Percentiles rank a stretch among this genome's conserved stretches.
Conservation (phyloP, 116 monocot genomes). For the Zostera marina region DNA sequence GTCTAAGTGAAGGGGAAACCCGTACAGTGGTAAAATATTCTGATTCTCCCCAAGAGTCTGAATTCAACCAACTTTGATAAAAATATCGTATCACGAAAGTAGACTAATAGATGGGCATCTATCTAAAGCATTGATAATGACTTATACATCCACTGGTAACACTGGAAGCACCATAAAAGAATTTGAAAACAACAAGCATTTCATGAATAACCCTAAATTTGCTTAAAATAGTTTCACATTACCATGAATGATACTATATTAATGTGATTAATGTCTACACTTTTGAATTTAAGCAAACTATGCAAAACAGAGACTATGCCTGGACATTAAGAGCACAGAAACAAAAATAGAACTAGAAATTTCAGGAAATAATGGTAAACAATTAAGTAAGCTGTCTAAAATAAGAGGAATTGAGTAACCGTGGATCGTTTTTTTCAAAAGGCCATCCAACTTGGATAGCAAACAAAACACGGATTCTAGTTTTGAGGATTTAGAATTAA, state of each 20-base stretch:
- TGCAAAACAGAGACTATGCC: constrained; percentile 44
- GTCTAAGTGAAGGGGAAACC: constrained; percentile 32
- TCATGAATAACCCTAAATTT: constrained; percentile 51
- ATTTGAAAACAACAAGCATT: constrained; percentile 44
- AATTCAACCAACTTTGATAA: constrained; percentile 66
- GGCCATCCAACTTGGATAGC: constrained; percentile 43
- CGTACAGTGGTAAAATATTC: constrained; percentile 21
- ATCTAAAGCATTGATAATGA: constrained; percentile 59
- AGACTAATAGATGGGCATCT: constrained; percentile 62
- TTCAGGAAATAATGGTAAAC: constrained; percentile 52
- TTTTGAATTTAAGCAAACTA: constrained; percentile 40
- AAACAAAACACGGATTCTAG: constrained; percentile 39
- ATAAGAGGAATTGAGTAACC: constrained; percentile 12
- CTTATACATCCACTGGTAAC: constrained; percentile 29
- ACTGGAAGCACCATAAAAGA: constrained; percentile 29
- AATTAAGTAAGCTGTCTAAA: constrained; percentile 46
- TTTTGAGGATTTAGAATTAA: constrained; percentile 20
- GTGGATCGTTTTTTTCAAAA: constrained; percentile 12
- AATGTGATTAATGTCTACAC: constrained; percentile 7
- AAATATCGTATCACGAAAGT: constrained; percentile 30
- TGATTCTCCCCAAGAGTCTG: constrained; percentile 46
- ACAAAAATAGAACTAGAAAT: constrained; percentile 42
- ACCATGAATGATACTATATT: constrained; percentile 33
- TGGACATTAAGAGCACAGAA: constrained; percentile 53
- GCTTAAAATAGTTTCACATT: constrained; percentile 66